Conservation (phyloP, 179 eudicot genomes). For the Silene noctiflora region DNA sequence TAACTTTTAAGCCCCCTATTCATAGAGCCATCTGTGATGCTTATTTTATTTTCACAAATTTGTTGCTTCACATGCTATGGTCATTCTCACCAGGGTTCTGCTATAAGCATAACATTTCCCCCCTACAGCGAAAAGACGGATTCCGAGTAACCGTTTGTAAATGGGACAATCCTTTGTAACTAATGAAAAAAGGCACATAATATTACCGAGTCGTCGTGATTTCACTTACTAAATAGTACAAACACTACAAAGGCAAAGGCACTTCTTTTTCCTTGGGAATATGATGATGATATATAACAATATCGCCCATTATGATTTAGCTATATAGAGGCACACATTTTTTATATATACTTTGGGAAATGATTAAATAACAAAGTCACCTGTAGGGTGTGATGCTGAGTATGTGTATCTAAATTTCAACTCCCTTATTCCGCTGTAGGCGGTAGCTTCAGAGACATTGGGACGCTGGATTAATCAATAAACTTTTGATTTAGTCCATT, state of each 20-base stretch:
- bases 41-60: neutral
- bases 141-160: neutral
- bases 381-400: neutral
- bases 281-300: no score
- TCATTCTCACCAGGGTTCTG: neutral
- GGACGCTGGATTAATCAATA: no score
- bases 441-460: no score
- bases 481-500: neutral
- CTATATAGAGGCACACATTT: neutral
- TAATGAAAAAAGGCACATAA: neutral
- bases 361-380: neutral
- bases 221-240: neutral
- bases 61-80: neutral
- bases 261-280: no score
- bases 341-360: neutral
- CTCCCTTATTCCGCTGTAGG: no score
- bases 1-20: neutral
- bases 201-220: neutral
- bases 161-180: no score
- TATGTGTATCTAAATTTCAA: no score
- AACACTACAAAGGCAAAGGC: no score
- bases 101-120: neutral
- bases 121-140: neutral
- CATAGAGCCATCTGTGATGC: slow-evolving; percentile 7
- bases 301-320: no score